phyloP scores from a whole-genome alignment of 2,329 filamentous ascomycete species.

The Didymosphaeria variabile region DNA sequence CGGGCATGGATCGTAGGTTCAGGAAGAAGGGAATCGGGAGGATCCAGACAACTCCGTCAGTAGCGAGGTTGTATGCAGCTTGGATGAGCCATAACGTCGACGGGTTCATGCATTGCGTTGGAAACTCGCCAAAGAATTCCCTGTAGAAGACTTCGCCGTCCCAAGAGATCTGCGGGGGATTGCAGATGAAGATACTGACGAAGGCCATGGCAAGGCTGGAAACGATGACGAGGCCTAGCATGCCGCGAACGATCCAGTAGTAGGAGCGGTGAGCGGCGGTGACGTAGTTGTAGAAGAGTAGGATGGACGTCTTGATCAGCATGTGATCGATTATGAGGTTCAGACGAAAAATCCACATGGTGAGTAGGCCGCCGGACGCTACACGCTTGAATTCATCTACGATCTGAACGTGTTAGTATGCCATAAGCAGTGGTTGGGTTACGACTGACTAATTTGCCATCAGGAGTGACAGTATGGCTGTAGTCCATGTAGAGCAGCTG shows the following conservation, averaged over 20 bases:
- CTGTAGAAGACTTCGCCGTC: slow-evolving; percentile 31
- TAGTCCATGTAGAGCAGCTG: slow-evolving; percentile 37
- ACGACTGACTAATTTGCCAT: not conserved
- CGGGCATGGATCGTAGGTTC: slow-evolving; percentile 55
- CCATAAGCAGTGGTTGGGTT: not conserved
- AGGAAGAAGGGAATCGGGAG: slow-evolving; percentile 56
- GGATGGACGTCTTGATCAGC: slow-evolving; percentile 45
- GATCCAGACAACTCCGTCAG: slow-evolving; percentile 54
- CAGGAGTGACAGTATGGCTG: slow-evolving; percentile 11
- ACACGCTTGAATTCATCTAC: slow-evolving; percentile 23
- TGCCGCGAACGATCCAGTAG: slow-evolving; percentile 29
- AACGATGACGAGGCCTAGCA: slow-evolving; percentile 34
- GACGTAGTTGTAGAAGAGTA: slow-evolving; percentile 45
- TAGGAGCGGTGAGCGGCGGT: slow-evolving; percentile 38
- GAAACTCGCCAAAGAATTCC: slow-evolving; percentile 24
- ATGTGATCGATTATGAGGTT: slow-evolving; percentile 40
- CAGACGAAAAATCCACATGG: slow-evolving; percentile 41
- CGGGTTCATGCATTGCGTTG: slow-evolving; percentile 37
- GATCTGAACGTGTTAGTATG: slow-evolving; percentile 20
- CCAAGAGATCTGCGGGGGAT: slow-evolving; percentile 40
- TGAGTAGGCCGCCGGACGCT: slow-evolving; percentile 26
- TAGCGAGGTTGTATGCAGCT: slow-evolving; percentile 52
- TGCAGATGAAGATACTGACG: slow-evolving; percentile 38
- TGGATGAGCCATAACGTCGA: slow-evolving; percentile 45
- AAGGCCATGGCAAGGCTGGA: slow-evolving; percentile 38